A percentile compares a stretch with the other conserved stretches of the same genome.
Evolutionary conservation across 108 stramenopile species (phyloP).

Genomic region (Cyclotella kingstonii): DNA sequence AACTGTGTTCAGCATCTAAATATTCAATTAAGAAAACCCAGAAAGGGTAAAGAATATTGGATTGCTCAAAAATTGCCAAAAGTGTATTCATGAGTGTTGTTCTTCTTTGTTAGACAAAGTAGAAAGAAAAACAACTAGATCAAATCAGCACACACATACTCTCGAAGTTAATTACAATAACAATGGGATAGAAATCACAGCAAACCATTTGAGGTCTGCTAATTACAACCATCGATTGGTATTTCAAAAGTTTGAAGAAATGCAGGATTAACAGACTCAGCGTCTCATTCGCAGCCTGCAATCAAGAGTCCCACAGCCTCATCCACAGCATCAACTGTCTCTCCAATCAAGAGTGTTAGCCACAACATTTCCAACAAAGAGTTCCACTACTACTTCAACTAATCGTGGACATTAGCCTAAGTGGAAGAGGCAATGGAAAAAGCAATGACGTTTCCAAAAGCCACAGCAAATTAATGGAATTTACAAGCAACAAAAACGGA

Average conservation of each 20-base stretch:
- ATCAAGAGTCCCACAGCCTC: too few species aligned
- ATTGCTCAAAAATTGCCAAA: conserved; percentile 32
- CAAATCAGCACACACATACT: not conserved
- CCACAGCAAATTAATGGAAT: too few species aligned
- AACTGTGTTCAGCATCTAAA: conserved; percentile 32
- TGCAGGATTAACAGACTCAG: conserved; percentile 32
- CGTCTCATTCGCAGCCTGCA: conserved; percentile 40
- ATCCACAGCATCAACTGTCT: too few species aligned
- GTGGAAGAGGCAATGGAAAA: too few species aligned
- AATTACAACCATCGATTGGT: not conserved
- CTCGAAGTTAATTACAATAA: too few species aligned
- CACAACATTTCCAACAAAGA: too few species aligned
- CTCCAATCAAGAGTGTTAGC: too few species aligned
- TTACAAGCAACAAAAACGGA: too few species aligned
- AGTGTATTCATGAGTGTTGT: conserved; percentile 43
- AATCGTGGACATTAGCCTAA: too few species aligned
- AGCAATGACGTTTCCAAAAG: too few species aligned
- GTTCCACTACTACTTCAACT: too few species aligned
- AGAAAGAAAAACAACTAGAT: not conserved
- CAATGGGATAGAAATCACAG: too few species aligned
- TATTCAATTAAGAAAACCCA: conserved; percentile 24
- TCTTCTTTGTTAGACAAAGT: conserved; percentile 15
- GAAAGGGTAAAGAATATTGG: conserved; percentile 13
- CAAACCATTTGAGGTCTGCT: not conserved
- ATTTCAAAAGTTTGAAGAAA: conserved; percentile 32